Evolutionary conservation across 306 rosid genomes (phyloP).

Genomic region (Castanea mollissima): DNA sequence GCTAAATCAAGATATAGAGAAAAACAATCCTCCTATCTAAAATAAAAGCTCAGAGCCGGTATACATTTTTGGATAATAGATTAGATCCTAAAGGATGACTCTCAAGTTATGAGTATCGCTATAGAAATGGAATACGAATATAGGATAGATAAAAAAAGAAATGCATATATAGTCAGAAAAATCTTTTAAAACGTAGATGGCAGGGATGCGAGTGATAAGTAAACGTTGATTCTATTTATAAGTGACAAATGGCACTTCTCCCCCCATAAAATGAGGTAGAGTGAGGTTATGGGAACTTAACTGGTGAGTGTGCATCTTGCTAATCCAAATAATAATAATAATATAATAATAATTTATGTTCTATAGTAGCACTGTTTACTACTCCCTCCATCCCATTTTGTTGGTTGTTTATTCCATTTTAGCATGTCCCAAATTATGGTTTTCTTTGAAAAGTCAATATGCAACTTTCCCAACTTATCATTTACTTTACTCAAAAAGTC

Average conservation of each 20-base stretch:
- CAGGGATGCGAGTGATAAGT: not conserved
- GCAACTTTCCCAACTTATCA: no score
- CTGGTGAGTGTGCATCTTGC: no score
- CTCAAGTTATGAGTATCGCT: not conserved
- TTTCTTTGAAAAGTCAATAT: no score
- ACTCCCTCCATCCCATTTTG: not conserved
- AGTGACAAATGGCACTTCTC: no score
- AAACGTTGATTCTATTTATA: no score
- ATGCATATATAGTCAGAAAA: not conserved
- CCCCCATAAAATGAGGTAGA: no score
- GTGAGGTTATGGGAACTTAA: no score
- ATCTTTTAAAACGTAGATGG: not conserved
- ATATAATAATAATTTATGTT: not conserved
- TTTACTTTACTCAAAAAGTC: no score
- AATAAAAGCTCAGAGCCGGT: conserved; percentile 10
- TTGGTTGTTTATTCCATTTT: no score
- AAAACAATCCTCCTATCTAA: conserved; percentile 15
- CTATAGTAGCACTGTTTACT: not conserved
- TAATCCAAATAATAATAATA: no score
- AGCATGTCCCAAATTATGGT: no score
- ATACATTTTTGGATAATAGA: not conserved
- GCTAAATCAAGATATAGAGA: conserved; percentile 18
- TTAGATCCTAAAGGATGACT: conserved; percentile 12
- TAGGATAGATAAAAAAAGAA: not conserved
- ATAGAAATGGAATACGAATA: not conserved